A percentile compares a stretch with the other conserved stretches of the same genome.
These are phyloP conservation scores for Rhodosporidiobolus sp. DNA, from an alignment of 768 basidiomycete species.

Conservation along the genomic window DNA sequence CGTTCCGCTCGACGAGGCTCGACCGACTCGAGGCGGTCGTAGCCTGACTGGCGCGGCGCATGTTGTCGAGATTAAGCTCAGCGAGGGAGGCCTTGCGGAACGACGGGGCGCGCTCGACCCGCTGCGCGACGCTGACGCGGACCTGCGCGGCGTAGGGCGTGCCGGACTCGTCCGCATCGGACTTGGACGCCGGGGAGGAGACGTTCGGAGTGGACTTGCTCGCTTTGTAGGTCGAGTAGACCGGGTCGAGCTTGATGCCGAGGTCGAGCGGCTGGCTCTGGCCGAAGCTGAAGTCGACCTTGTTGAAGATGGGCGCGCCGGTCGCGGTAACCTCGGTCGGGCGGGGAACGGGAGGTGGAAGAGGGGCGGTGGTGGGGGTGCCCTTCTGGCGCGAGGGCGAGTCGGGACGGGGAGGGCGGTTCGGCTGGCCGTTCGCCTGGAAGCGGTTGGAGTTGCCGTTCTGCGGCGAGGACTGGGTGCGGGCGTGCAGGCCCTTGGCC, in stretches of 20 bases:
- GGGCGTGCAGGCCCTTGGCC: not conserved
- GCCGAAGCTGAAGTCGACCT: conserved; percentile 20
- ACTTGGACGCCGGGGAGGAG: not conserved
- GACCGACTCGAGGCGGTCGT: not conserved
- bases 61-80: not conserved
- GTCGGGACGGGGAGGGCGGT: conserved; percentile 7
- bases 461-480: not conserved
- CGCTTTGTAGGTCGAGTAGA: conserved; percentile 22
- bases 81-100: conserved; percentile 19
- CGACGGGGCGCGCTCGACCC: not conserved
- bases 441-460: not conserved
- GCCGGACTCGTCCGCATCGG: not conserved
- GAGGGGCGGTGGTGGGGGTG: not conserved
- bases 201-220: not conserved
- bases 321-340: not conserved
- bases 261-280: conserved; percentile 30
- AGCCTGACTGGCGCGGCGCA: not conserved
- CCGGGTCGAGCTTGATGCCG: conserved; percentile 25
- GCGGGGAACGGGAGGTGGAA: conserved; percentile 1
- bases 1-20: not conserved
- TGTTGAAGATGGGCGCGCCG: conserved; percentile 13
- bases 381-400: not conserved
- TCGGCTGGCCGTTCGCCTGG: not conserved
- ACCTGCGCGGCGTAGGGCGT: conserved; percentile 15
- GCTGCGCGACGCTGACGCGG: conserved; percentile 15